Evolutionary conservation across 2,329 filamentous ascomycete species (phyloP).

Genomic region (Fusarium sp.): DNA sequence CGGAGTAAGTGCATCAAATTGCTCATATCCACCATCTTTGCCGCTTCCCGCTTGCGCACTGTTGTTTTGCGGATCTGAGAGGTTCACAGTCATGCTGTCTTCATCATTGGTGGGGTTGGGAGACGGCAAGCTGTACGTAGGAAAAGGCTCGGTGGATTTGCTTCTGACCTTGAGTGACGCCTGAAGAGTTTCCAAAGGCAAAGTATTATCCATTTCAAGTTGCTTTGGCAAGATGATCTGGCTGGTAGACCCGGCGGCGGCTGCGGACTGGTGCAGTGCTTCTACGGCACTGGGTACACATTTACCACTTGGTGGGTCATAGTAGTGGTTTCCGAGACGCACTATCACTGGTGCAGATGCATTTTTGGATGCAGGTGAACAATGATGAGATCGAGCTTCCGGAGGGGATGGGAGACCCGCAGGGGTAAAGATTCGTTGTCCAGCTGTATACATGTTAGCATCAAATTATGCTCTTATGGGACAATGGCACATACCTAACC

Average conservation of each 20-base stretch:
- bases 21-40: slow-evolving; percentile 19
- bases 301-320: slow-evolving; percentile 22
- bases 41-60: slow-evolving; percentile 3
- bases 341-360: slow-evolving; percentile 37
- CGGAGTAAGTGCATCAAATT: slow-evolving; percentile 37
- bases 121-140: not conserved
- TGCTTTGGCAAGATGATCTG: not conserved
- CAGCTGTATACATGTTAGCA: slow-evolving; percentile 49
- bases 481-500: slow-evolving; percentile 54
- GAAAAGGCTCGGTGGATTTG: slow-evolving; percentile 21
- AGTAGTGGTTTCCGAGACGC: slow-evolving; percentile 49
- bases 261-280: slow-evolving; percentile 50
- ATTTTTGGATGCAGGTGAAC: slow-evolving; percentile 40
- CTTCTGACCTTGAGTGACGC: slow-evolving; percentile 14
- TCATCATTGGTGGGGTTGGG: not conserved
- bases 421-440: slow-evolving; percentile 46
- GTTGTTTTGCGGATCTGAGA: slow-evolving; percentile 1
- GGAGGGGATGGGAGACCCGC: slow-evolving; percentile 53
- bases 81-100: not conserved
- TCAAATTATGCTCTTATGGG: not conserved
- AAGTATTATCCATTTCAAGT: not conserved
- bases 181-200: not conserved
- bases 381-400: slow-evolving; percentile 35
- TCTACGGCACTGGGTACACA: slow-evolving; percentile 44
- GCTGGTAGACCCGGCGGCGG: slow-evolving; percentile 43